Evolutionary conservation across 805 yeast genomes (phyloP), one percentile per base, ranked within the genome.

Genomic region (Cyberlindnera amylophila): DNA sequence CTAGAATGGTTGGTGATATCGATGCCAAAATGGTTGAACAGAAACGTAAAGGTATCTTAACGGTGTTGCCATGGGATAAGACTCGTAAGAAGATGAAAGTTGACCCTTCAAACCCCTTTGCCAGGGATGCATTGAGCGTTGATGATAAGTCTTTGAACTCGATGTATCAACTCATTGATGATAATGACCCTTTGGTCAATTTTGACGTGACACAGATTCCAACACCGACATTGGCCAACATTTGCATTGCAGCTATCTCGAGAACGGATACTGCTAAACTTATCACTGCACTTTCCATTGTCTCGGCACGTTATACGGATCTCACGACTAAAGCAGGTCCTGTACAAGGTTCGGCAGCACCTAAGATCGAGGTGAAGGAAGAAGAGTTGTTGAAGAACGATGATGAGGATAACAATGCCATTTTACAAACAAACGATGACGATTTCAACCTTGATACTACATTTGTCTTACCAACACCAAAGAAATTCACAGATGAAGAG

Each of bases 141-240:
- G 61, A 65, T 27, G 66, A 65, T 44, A 62, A 64, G 41, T 62
- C 71, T n/a, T 86, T 82, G 59, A 74, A 82, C 39, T 68, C 81
- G 13, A 65, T 90, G 32, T 93, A 77, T 59, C 76, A 82, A 21
- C 70, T 91, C 45, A 81, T 84, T 12, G 79, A 76, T 31, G 66
- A 79, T 26, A 63, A 67, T 32, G 79, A 82, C 55, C 81, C 81
- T 38, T 65, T 86, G 44, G 72, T 78, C 26, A 72, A 72, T 30
- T 83, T 87, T 57, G 91, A 91, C 59, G 75, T 87, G 42, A 71
- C 86, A 2, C 66, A 76, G 9, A 66, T 93, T 7, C 83, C 93
- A 5, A 74, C 74, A 17, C 77, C 79, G 38, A 69, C 83, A 1
- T 72, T 89, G 42, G 73, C 72, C 17, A 72, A 76, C 34, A 81